Percentiles rank a stretch among this genome's conserved stretches.
phyloP scores from a whole-genome alignment of 805 yeast species.

The Barnettozyma wickerhamii region DNA sequence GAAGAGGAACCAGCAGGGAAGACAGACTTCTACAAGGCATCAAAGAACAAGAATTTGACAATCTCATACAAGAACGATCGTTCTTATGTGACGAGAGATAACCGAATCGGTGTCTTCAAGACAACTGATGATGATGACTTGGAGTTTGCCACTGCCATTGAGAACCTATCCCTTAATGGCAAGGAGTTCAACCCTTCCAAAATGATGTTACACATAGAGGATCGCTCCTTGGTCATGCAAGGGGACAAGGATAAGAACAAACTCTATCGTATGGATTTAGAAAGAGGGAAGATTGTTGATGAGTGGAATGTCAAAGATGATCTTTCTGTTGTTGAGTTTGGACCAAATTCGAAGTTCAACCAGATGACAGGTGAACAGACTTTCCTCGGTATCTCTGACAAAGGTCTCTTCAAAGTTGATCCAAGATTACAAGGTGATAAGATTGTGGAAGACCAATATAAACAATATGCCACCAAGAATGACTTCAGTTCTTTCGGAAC shows the following conservation, averaged over 20 bases:
- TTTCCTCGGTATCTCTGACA: slow-evolving; percentile 62
- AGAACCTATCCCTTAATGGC: slow-evolving; percentile 50
- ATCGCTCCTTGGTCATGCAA: slow-evolving; percentile 63
- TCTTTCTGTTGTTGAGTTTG: slow-evolving; percentile 50
- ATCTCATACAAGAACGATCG: slow-evolving; percentile 69
- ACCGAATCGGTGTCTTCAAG: slow-evolving; percentile 76
- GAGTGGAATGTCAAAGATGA: slow-evolving; percentile 64
- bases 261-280: slow-evolving; percentile 73
- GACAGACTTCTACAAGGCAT: slow-evolving; percentile 25
- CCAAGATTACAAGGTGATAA: slow-evolving; percentile 64
- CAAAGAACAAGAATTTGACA: slow-evolving; percentile 59
- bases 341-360: slow-evolving; percentile 69
- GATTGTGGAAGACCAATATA: slow-evolving; percentile 52
- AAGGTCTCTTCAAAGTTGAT: slow-evolving; percentile 70
- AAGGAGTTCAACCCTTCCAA: slow-evolving; percentile 50
- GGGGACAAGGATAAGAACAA: slow-evolving; percentile 42
- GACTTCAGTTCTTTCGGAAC: slow-evolving; percentile 40
- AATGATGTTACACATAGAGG: slow-evolving; percentile 76
- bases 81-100: slow-evolving; percentile 75
- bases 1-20: slow-evolving; percentile 33
- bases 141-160: slow-evolving; percentile 65
- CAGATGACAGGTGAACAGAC: slow-evolving; percentile 73
- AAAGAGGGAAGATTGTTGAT: slow-evolving; percentile 77
- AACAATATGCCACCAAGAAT: slow-evolving; percentile 44
- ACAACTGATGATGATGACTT: slow-evolving; percentile 47